Evolutionary conservation across 306 rosid genomes (phyloP), one percentile per base, ranked within the genome.

Genomic region (Sophora flavescens): DNA sequence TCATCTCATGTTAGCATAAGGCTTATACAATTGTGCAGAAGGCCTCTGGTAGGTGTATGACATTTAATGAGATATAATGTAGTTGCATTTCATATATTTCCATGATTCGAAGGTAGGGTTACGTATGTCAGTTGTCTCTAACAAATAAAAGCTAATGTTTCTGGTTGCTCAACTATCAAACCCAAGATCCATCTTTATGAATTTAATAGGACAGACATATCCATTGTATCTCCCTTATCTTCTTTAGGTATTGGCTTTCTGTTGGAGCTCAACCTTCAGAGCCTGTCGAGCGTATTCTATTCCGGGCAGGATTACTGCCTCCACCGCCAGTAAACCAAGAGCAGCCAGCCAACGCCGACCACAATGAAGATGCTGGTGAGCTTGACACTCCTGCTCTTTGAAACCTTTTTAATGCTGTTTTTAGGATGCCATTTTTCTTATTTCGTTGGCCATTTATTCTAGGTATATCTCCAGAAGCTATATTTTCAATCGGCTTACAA

Each of bases 201-300:
- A 52, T 82, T 73, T 17, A n/a, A 53, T 41, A 5, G 18, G 69
- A 75, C 48, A 71, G 32, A n/a, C 57, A 30, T 82, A 16, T 73
- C 65, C 54, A 16, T 42, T 32, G 16, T 28, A 18, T 7, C 58
- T 51, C 32, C 16, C 63, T 6, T 64, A 7, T 30, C 10, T 77
- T 78, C 22, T 71, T 69, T 75, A 94, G 98, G 89, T 90, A 94
- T 76, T 94, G 98, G 98, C 86, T 94, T 13, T 90, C 97, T 64
- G 95, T 94, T 73, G 98, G 98, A 42, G 98, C 98, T 78, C 90
- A 90, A 82, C 97, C 98, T 76, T 89, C 98, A 28, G 96, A 94
- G 2, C 81, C 96, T 11, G 88, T 91, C 15, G 87, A 90, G 82
- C 81, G 87, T 44, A 78, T 94, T 75, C 89, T 91, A 50, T 84